Conservation (phyloP, 805 yeast genomes). For the Candida anglica region DNA sequence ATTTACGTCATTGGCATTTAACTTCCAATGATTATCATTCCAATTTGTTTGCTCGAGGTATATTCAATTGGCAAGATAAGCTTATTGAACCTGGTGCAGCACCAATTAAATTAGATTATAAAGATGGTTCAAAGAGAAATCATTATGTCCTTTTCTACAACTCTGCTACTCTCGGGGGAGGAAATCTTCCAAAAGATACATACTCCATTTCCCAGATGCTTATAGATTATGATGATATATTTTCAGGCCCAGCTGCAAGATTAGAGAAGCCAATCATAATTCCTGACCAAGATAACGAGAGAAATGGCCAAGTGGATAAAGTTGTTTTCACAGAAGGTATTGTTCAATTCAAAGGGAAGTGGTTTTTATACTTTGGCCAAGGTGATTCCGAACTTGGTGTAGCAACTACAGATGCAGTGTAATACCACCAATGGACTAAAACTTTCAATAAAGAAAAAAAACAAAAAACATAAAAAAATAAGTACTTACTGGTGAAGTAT, state of each 20-base stretch:
- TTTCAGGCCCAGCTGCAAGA: constrained; percentile 33
- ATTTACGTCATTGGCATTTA: constrained; percentile 30
- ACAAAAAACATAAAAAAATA: background rate
- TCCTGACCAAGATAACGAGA: constrained; percentile 32
- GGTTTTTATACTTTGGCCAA: constrained; percentile 42
- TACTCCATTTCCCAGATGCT: constrained; percentile 38
- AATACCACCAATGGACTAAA: background rate
- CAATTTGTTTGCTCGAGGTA: constrained; percentile 23
- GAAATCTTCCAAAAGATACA: constrained; percentile 23
- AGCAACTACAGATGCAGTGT: constrained; percentile 24
- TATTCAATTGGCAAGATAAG: constrained; percentile 27
- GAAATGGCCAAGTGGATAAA: constrained; percentile 35
- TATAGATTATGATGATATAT: constrained; percentile 33
- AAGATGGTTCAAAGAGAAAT: constrained; percentile 15
- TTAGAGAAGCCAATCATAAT: constrained; percentile 30
- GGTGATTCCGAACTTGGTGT: constrained; percentile 41
- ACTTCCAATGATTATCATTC: constrained; percentile 13
- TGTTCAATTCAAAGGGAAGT: constrained; percentile 37
- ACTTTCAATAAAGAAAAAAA: background rate
- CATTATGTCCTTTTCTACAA: constrained; percentile 37
- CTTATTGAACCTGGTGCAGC: constrained; percentile 41
- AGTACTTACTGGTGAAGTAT: too few species aligned
- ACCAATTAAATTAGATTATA: constrained; percentile 29
- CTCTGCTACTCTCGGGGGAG: constrained; percentile 34
- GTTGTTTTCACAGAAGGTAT: constrained; percentile 43